Percentiles rank a stretch among this genome's conserved stretches.
These are phyloP conservation scores for Colletotrichum endophyticum DNA, from an alignment of 2,329 filamentous ascomycete species.

Conservation along the genomic window DNA sequence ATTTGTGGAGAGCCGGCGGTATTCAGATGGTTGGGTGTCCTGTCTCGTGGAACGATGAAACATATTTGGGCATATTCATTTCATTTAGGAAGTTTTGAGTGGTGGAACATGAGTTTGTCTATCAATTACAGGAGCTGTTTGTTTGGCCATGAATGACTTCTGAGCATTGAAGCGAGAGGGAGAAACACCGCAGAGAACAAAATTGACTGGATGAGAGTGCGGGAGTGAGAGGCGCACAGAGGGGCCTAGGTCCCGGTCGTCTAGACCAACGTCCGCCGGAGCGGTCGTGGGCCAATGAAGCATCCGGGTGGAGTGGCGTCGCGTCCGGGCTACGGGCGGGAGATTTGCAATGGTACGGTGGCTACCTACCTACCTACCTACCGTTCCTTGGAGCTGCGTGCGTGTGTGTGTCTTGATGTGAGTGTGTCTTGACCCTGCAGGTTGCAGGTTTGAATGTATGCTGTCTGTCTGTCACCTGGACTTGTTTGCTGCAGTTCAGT, in stretches of 20 bases:
- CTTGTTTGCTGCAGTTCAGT: neutral
- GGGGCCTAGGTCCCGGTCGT: neutral
- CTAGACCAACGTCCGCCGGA: neutral
- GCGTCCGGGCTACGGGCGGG: neutral
- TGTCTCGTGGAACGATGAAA: neutral
- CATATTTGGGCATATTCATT: neutral
- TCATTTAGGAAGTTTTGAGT: neutral
- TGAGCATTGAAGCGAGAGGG: neutral
- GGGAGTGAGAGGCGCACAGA: neutral
- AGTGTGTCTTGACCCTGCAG: neutral
- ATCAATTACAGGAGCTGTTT: neutral
- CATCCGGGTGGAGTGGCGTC: neutral
- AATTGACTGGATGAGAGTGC: neutral
- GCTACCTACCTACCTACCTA: neutral
- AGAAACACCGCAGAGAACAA: neutral
- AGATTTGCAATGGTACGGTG: neutral
- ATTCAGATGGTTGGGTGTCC: neutral
- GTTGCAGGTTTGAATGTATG: neutral
- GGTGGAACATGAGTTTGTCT: neutral
- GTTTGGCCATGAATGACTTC: neutral
- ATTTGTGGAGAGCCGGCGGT: neutral
- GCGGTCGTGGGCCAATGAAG: neutral
- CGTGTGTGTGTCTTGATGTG: no score
- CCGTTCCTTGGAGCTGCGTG: neutral
- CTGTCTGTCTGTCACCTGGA: neutral